These are phyloP conservation scores for Cryptococcus jaspeensis DNA, from an alignment of 1,284 basidiomycete genomes.

Conservation along the genomic window DNA sequence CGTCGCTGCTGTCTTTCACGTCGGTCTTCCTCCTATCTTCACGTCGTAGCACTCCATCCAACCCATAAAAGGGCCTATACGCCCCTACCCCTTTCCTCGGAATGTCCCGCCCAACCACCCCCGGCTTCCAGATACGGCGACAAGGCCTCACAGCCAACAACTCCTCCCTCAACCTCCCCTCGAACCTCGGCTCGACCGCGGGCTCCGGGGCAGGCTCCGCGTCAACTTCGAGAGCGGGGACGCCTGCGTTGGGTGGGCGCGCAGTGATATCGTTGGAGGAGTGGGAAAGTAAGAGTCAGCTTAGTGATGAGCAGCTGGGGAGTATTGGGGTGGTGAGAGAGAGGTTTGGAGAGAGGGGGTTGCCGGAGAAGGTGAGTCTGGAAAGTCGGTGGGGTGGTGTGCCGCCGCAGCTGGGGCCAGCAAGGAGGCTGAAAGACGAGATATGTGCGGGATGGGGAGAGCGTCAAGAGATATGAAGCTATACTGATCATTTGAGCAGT, in stretches of 20 bases:
- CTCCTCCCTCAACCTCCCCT: conserved; percentile 11
- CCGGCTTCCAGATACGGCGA: conserved; percentile 16
- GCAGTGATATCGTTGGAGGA: conserved; percentile 63
- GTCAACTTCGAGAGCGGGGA: conserved; percentile 15
- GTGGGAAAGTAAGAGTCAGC: conserved; percentile 79
- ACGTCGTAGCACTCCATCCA: too few species aligned
- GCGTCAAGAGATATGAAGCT: too few species aligned
- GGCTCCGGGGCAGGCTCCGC: conserved; percentile 4
- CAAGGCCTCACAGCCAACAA: conserved; percentile 5
- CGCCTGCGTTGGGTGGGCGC: conserved; percentile 17
- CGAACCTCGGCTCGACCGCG: not conserved
- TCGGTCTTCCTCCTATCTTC: too few species aligned
- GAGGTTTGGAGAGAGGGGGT: conserved; percentile 61
- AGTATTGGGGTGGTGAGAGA: conserved; percentile 67
- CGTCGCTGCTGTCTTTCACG: too few species aligned
- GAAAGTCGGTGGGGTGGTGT: too few species aligned
- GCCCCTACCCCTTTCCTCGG: too few species aligned
- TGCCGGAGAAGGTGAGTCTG: conserved; percentile 68
- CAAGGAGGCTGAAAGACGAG: too few species aligned
- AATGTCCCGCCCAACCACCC: conserved; percentile 32
- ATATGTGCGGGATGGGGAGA: too few species aligned
- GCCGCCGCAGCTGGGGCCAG: too few species aligned
- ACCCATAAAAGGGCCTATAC: too few species aligned
- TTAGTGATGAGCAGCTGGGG: conserved; percentile 66
- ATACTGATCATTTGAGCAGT: too few species aligned